Evolutionary conservation across 2,329 filamentous ascomycete species (phyloP), one percentile per base, ranked within the genome.

Genomic region (Colletotrichum sp.): DNA sequence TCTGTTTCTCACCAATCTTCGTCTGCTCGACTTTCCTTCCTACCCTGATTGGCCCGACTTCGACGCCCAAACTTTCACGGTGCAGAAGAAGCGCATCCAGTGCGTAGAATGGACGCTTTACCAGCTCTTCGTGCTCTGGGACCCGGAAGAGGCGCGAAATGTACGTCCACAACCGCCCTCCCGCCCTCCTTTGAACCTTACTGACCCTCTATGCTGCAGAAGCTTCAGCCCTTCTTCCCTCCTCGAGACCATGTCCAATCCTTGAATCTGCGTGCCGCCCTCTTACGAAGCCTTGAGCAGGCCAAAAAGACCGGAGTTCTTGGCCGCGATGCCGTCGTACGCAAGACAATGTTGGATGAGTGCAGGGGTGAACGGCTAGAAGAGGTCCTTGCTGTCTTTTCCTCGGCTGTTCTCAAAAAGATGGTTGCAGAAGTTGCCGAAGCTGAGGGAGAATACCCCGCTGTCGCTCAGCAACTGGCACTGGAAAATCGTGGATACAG

Each of bases 271-370:
- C 95, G 97, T 67, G 93, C 95, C 36, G 95, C 95, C 10, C 89
- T 98, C 10, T 94, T 96, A 80, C 92, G 95, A 84, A 92, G 90
- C 79, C 91, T 99, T 70, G 95, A 96, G 78, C 93, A 95, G 68
- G 88, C 95, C 76, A 99, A 99, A 87, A 98, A 98, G 87, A 95
- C 92, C 86, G 96, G 96, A 34, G 88, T 94, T 1, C 88, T 99
- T 10, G 95, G 95, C 5, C 90, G 95, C 66, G 96, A 98, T 81
- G 91, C 91, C 0, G 91, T 98, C 1, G 86, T 99, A 36, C 92
- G 97, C 68, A 98, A 98, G 87, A 98, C 95, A 0, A 98, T 98
- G 95, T 88, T 99, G 68, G 97, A 99, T 82, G 96, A 99, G 80
- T 99, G 97, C 86, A 96, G 94, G 79, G 96, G 96, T 8, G 96